Evolutionary conservation across 441 rosid genomes (phyloP), one percentile per base, ranked within the genome.

Genomic region (Aquilaria agallochum): DNA sequence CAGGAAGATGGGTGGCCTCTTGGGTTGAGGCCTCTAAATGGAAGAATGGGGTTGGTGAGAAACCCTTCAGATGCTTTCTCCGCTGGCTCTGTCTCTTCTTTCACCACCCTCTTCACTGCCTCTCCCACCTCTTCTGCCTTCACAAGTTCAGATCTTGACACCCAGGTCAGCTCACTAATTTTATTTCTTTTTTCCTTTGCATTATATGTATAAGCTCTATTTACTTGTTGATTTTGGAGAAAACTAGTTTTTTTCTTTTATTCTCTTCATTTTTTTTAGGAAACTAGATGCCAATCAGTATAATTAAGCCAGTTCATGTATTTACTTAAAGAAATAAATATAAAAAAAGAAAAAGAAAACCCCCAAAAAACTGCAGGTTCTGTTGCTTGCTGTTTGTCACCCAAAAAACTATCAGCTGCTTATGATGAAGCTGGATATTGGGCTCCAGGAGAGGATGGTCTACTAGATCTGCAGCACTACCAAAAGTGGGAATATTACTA

Each of bases 1-100:
- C 80, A 89, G 88, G 91, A 84, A 58, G 85, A 80, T 56, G 97
- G 95, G 48, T 90, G 97, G 97, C 95, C 97, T 8, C 82, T 88
- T 59, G 93, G 95, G 51, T 68, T 90, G 31, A 76, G 84, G 53
- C 91, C 89, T 34, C 73, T 86, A 55, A 90, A 78, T 78, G 87
- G 87, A 62, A 80, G 95, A 76, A 82, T 83, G 58, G 91, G 85
- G 77, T 73, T 83, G 69, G 74, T 66, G 53, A 82, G 83, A 74
- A 80, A 71, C 58, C 67, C 76, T 14, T 76, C 80, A 42, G 53
- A 78, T 15, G 70, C 76, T 60, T 76, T 80, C 44, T 53, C 79
- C 20, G 69, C 75, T 60, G 93, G 85, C 49, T 90, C 97, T 15
- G 67, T 80, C 59, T 36, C 42, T 44, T 88, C 97, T 44, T 90